Conservation (phyloP, 768 basidiomycete species). For the Lepiota venenata region DNA sequence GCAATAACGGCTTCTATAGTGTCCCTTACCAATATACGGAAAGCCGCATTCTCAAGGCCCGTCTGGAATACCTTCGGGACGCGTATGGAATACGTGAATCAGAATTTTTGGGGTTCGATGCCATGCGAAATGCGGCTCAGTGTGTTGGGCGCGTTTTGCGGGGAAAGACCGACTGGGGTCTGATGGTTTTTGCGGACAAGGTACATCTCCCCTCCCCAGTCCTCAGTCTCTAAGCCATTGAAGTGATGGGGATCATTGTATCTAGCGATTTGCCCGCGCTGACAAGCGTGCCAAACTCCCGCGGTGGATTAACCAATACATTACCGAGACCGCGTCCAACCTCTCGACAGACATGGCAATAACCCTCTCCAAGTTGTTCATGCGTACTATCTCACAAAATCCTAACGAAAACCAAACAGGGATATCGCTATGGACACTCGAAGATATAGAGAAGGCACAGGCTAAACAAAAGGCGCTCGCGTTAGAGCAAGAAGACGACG, state of each 20-base stretch:
- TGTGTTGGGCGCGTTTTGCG: constrained; percentile 97
- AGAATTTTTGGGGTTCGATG: constrained; percentile 98
- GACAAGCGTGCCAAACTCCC: constrained; percentile 96
- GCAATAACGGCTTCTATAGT: constrained; percentile 33
- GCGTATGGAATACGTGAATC: constrained; percentile 98
- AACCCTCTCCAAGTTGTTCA: constrained; percentile 91
- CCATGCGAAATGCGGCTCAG: constrained; percentile 98
- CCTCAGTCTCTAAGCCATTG: neutral
- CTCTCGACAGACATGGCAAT: constrained; percentile 98
- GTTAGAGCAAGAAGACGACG: constrained; percentile 44
- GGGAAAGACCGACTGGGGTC: constrained; percentile 98
- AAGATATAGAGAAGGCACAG: constrained; percentile 87
- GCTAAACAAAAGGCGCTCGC: constrained; percentile 71
- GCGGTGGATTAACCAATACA: constrained; percentile 99
- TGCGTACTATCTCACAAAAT: constrained; percentile 98
- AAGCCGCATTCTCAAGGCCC: constrained; percentile 94
- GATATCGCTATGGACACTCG: constrained; percentile 90
- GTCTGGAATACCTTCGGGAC: constrained; percentile 96
- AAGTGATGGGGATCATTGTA: neutral
- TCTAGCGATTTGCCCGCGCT: constrained; percentile 83
- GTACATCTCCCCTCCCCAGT: constrained; percentile 34
- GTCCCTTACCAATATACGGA: constrained; percentile 99
- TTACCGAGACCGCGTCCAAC: constrained; percentile 97
- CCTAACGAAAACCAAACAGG: constrained; percentile 96
- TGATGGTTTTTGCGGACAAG: constrained; percentile 99